Conservation (phyloP, 306 rosid genomes). For the Cucumis cinereus region DNA sequence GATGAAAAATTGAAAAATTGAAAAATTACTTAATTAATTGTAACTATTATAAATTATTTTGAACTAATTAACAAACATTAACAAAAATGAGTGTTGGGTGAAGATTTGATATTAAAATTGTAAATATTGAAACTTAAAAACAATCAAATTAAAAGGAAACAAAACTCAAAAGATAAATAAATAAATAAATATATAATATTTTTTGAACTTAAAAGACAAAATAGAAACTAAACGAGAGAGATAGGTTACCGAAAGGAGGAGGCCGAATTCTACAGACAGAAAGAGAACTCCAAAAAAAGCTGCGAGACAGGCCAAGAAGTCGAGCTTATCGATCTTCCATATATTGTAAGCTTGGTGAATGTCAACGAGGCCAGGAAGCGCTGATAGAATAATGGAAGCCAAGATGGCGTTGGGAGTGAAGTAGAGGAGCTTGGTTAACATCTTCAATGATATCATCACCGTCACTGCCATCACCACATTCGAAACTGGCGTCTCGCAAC, state of each 20-base stretch:
- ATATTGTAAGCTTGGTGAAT: conserved; percentile 36
- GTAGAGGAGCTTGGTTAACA: conserved; percentile 54
- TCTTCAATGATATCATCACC: conserved; percentile 45
- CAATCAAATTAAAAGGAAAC: no score
- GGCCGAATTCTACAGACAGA: not conserved
- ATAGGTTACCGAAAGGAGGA: not conserved
- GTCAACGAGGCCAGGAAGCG: conserved; percentile 70
- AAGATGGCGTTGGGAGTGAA: conserved; percentile 70
- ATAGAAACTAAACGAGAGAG: not conserved
- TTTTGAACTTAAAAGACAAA: no score
- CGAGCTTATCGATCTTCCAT: conserved; percentile 74
- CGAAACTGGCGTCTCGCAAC: conserved; percentile 54
- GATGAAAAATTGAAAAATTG: no score
- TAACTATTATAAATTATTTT: no score
- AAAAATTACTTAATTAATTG: no score
- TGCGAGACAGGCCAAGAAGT: conserved; percentile 53
- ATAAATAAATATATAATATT: no score
- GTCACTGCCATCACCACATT: conserved; percentile 68
- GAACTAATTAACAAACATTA: no score
- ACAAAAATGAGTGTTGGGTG: no score
- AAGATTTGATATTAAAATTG: no score
- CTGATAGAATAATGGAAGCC: conserved; percentile 66
- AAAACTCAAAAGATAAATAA: no score
- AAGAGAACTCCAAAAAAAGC: conserved; percentile 59
- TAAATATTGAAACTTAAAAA: no score